Base-by-base conservation (phyloP, 306 rosid species). In the Potentilla sterilis region DNA sequence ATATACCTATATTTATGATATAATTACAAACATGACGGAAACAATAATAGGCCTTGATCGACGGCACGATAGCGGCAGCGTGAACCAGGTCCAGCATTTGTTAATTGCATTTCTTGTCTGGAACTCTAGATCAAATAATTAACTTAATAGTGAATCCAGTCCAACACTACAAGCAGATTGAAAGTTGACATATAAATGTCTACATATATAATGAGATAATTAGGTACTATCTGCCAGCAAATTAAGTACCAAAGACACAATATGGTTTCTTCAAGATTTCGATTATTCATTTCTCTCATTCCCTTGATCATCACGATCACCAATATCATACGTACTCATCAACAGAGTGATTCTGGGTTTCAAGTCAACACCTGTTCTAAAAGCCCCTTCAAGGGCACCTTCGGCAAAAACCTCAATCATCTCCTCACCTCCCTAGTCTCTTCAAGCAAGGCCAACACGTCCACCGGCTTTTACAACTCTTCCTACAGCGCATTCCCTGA, bases 381-480 rank as follows among this genome's bases (percentile, higher is more conserved):
- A 19, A 22, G 3, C 73, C 1, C 42, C 42, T n/a, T 35, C 15
- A 69, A 69, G 24, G 48, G 24, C 59, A 69, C 59, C 41, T 69
- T 46, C 22, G 14, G 1, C 59, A 15, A 18, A 24, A 69, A 46
- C 59, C 58, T 69, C 73, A 69, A 69, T 16, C 52, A 3, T 16
- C 48, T 72, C 42, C 18, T 72, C 48, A 21, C 37, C 13, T 18
- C 63, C 5, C 37, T 78, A 55, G 24, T 43, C 34, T 59, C 76
- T 62, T 9, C 66, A 13, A 24, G 0, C 40, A 59, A 59, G 19
- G 28, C 38, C 19, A 12, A 35, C 38, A 32, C 40, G 2, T 59
- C 66, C 40, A 28, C 66, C 19, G 81, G 81, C 1, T 78, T 78
- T 21, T 70, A 43, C 76, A 47, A 8, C 24, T 69, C 69, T 3